Conservation (phyloP, 805 yeast species). For the Wickerhamomyces canadensis region DNA sequence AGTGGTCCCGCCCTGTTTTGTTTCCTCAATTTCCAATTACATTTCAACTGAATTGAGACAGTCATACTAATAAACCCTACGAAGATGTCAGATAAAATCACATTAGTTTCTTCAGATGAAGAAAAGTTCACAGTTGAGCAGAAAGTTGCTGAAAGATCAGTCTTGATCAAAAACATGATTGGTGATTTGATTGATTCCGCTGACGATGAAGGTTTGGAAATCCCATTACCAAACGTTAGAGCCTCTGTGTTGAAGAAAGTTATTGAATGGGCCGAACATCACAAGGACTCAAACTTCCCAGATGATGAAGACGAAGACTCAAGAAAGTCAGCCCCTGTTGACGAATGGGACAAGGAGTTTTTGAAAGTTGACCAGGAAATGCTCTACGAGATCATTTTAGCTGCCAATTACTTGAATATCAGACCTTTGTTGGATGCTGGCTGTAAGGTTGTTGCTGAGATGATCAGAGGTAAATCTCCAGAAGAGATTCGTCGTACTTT, state of each 20-base stretch:
- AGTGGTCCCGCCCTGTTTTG: too few relatives aligned
- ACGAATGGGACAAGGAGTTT: constrained; percentile 93
- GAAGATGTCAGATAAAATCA: constrained; percentile 29
- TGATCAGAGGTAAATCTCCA: constrained; percentile 76
- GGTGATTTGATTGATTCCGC: constrained; percentile 65
- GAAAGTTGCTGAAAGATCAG: constrained; percentile 81
- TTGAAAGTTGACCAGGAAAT: constrained; percentile 89
- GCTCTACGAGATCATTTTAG: constrained; percentile 74
- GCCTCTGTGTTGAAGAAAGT: constrained; percentile 84
- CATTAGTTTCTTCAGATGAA: constrained; percentile 73
- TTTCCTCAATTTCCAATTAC: too few relatives aligned
- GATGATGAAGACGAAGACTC: constrained; percentile 82
- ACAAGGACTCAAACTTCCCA: constrained; percentile 71
- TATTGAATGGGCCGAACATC: constrained; percentile 96
- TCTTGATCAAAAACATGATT: constrained; percentile 80
- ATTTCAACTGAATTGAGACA: too few relatives aligned
- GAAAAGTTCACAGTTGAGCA: constrained; percentile 73
- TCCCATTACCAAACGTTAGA: constrained; percentile 88
- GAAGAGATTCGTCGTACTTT: constrained; percentile 77
- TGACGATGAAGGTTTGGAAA: constrained; percentile 58
- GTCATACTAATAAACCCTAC: neutral
- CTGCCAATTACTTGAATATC: constrained; percentile 76
- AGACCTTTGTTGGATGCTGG: constrained; percentile 73
- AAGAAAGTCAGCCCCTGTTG: constrained; percentile 85
- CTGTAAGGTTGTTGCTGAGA: constrained; percentile 76